Conservation (phyloP, 2,329 filamentous ascomycete species). For the Talaromyces islandicus region DNA sequence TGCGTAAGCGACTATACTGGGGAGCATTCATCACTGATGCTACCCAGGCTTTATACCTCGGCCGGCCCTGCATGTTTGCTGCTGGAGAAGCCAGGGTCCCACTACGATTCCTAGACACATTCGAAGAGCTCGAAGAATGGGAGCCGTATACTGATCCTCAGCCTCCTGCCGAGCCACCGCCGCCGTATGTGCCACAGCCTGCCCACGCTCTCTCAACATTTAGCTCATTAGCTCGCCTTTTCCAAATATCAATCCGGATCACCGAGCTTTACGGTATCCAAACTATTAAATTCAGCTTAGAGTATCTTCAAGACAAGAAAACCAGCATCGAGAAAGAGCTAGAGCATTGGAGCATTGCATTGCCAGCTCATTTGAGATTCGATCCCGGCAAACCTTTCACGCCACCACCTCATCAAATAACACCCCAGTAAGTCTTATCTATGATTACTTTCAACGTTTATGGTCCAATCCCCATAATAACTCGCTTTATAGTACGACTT, state of each 20-base stretch:
- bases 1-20: slow-evolving; percentile 18
- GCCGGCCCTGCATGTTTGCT: slow-evolving; percentile 9
- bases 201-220: slow-evolving; percentile 10
- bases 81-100: slow-evolving; percentile 11
- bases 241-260: slow-evolving; percentile 13
- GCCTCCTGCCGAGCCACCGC: background rate
- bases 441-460: background rate
- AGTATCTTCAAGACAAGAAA: background rate
- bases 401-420: slow-evolving; percentile 14
- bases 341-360: slow-evolving; percentile 2
- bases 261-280: slow-evolving; percentile 7
- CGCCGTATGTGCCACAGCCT: background rate
- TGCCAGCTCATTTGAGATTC: slow-evolving; percentile 4
- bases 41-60: slow-evolving; percentile 15
- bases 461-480: background rate
- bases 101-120: slow-evolving; percentile 15
- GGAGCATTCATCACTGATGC: slow-evolving; percentile 16
- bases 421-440: slow-evolving; percentile 11
- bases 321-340: slow-evolving; percentile 2
- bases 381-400: slow-evolving; percentile 1
- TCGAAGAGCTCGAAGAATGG: slow-evolving; percentile 17
- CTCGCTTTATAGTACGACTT: slow-evolving; percentile 7
- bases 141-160: slow-evolving; percentile 13
- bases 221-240: slow-evolving; percentile 5
- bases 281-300: background rate